Percentiles rank a stretch among this genome's conserved stretches.
Conservation (phyloP, 1,284 basidiomycete genomes). For the Testicularia cyperi region DNA sequence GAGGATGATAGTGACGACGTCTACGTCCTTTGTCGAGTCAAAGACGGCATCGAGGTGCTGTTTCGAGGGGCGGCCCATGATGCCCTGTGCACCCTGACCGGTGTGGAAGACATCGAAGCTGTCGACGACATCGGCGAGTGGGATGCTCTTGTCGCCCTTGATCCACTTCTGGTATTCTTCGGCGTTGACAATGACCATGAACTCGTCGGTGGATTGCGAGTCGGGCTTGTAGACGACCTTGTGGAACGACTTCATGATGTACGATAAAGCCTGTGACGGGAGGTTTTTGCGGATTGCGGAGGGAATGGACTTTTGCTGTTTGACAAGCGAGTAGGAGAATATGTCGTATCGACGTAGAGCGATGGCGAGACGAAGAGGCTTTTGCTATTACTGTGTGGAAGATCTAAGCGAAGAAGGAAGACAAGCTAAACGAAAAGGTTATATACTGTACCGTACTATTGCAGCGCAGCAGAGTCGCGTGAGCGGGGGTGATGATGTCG, state of each 20-base stretch:
- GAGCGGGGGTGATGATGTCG: no score
- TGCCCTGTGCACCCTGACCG: conserved; percentile 60
- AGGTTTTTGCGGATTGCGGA: no score
- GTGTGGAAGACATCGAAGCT: conserved; percentile 61
- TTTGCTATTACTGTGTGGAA: no score
- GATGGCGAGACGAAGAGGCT: no score
- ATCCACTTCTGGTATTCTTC: conserved; percentile 60
- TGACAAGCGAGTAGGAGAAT: no score
- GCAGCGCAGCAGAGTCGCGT: no score
- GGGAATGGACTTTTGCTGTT: no score
- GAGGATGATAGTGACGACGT: conserved; percentile 56
- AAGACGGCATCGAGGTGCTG: conserved; percentile 61
- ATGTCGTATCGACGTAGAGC: no score
- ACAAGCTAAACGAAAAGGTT: no score
- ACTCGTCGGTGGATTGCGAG: conserved; percentile 60
- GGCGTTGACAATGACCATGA: conserved; percentile 59
- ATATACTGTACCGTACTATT: no score
- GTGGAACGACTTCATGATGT: conserved; percentile 38
- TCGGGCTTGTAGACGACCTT: conserved; percentile 60
- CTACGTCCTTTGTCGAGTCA: conserved; percentile 54
- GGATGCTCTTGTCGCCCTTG: conserved; percentile 60
- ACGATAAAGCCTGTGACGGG: not conserved
- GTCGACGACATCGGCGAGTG: conserved; percentile 61
- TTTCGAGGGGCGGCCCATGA: conserved; percentile 59
- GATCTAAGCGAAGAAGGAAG: no score